Evolutionary conservation across 2,329 filamentous ascomycete genomes (phyloP), one percentile per base, ranked within the genome.

Genomic region (Paracamarosporium sp.): DNA sequence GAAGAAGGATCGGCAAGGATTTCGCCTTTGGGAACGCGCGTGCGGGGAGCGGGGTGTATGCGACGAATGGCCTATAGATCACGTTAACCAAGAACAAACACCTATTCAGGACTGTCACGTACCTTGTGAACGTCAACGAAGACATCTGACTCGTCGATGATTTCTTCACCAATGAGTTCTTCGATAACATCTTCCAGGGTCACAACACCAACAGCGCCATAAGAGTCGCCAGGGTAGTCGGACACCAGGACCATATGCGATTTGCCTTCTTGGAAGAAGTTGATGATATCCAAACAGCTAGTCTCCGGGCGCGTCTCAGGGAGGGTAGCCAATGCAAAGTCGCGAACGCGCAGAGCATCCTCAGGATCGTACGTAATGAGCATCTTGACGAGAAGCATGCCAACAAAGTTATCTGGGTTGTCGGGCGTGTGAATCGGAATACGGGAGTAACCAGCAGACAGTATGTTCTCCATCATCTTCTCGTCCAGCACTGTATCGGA

Each of bases 231-330:
- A 1, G 95, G 95, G 63, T 81, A 86, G 70, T 97, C 91, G 0
- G 94, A 97, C 8, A 98, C 95, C 27, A 99, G 82, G 0, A 98
- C 94, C 93, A 99, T 97, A 77, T 99, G 95, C 1, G 93, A 97
- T 76, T 99, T 99, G 69, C 95, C 95, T 81, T 99, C 95, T 77
- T 99, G 95, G 81, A 99, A 99, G 78, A 97, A 99, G 80, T 99
- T 99, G 79, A 99, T 92, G 70, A 99, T 98, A 76, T 99, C 95
- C 55, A 99, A 80, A 75, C 95, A 99, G 80, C 93, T 97, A 0
- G 95, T 99, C 73, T 97, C 92, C 0, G 95, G 92, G 9, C 92
- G 87, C 0, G 95, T 99, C 77, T 99, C 95, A 1, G 96, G 95
- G 6, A 99, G 86, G 0, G 95, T 97, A 13, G 95, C 95, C 50